Conservation (phyloP, 2,329 filamentous ascomycete species). For the Amauroascus niger region DNA sequence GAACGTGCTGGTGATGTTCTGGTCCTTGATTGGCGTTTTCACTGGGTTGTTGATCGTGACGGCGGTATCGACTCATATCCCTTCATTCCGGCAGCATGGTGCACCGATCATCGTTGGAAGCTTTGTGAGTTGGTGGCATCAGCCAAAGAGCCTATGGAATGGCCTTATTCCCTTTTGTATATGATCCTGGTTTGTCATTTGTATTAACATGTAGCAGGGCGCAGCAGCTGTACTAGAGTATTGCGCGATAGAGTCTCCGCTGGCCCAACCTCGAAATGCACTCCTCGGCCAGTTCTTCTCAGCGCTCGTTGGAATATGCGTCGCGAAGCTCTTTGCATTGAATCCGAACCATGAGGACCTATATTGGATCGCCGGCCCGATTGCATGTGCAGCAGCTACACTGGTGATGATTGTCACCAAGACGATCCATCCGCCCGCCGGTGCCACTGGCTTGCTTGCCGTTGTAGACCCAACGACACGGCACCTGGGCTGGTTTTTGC, state of each 20-base stretch:
- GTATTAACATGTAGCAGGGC: slow-evolving; percentile 41
- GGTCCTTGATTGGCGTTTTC: slow-evolving; percentile 58
- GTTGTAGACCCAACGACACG: slow-evolving; percentile 49
- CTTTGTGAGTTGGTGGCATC: slow-evolving; percentile 48
- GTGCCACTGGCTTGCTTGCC: slow-evolving; percentile 62
- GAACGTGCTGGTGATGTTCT: slow-evolving; percentile 51
- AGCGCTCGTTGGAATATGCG: slow-evolving; percentile 49
- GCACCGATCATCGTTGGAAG: slow-evolving; percentile 57
- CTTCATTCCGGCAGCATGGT: slow-evolving; percentile 44
- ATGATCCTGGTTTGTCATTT: not conserved
- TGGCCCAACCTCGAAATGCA: slow-evolving; percentile 62
- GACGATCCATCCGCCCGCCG: slow-evolving; percentile 64
- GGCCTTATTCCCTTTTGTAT: not conserved
- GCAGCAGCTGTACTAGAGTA: slow-evolving; percentile 68
- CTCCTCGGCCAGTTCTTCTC: slow-evolving; percentile 58
- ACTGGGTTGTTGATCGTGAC: slow-evolving; percentile 51
- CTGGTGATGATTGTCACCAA: slow-evolving; percentile 59
- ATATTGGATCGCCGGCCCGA: slow-evolving; percentile 54
- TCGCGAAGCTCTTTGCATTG: slow-evolving; percentile 57
- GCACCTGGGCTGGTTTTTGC: slow-evolving; percentile 56
- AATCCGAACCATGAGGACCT: slow-evolving; percentile 41
- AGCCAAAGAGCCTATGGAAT: not conserved
- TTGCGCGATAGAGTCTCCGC: slow-evolving; percentile 59
- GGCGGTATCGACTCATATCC: slow-evolving; percentile 46
- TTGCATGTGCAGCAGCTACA: slow-evolving; percentile 56